These are phyloP conservation scores for Syncephalastrum contaminatum DNA, from an alignment of 371 early-diverging fungal species.

Conservation along the genomic window DNA sequence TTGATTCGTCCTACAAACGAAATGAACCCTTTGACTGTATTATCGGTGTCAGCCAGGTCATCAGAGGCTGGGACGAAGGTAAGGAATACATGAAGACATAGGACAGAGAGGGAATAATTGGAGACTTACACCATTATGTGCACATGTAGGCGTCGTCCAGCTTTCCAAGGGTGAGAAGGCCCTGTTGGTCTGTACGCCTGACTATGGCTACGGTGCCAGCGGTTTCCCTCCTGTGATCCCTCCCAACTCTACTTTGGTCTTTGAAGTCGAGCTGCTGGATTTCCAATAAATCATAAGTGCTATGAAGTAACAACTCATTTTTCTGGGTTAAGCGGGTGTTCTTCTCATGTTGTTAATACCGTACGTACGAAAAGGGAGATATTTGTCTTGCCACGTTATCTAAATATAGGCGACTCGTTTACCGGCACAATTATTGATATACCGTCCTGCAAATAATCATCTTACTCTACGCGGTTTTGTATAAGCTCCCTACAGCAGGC, in stretches of 20 bases:
- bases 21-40: constrained; percentile 71
- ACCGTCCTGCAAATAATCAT: no score
- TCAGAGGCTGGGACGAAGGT: constrained; percentile 79
- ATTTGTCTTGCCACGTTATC: no score
- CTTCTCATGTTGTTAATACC: no score
- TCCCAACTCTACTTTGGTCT: constrained; percentile 77
- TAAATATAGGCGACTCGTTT: no score
- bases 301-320: no score
- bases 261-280: constrained; percentile 78
- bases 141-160: constrained; percentile 70
- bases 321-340: no score
- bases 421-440: no score
- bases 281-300: constrained; percentile 61
- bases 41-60: constrained; percentile 94
- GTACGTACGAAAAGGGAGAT: no score
- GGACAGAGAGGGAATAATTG: neutral
- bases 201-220: constrained; percentile 72
- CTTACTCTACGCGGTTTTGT: no score
- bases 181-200: constrained; percentile 67
- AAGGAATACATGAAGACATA: constrained; percentile 2
- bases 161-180: constrained; percentile 79
- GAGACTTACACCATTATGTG: no score
- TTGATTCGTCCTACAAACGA: constrained; percentile 88
- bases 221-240: constrained; percentile 80
- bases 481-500: no score